Evolutionary conservation across 345 rosid genomes (phyloP), one percentile per base, ranked within the genome.

Genomic region (Hirschfeldia incana): DNA sequence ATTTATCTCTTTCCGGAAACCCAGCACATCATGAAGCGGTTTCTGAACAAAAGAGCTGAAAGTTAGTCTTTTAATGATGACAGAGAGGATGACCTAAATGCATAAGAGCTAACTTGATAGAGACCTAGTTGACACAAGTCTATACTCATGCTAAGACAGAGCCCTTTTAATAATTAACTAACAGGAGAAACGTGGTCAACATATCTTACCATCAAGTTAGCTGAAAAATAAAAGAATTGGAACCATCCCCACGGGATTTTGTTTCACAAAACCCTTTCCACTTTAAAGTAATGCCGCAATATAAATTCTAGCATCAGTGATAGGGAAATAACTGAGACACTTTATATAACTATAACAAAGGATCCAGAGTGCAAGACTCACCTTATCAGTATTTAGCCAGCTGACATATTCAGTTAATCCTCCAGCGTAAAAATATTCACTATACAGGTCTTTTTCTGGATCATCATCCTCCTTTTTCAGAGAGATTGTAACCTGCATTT

Each of bases 371-470:
- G 61, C 46, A 80, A 66, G 42, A 16, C 79, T 65, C 80, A 91
- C 98, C 97, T 94, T 94, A 65, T 92, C 98, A 53, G 81, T 76
- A 77, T 94, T 94, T 58, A 92, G 85, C 98, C 98, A 94, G 63
- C 88, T 85, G 76, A 92, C 98, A 77, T 92, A 94, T 84, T 94
- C 98, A 65, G 78, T 80, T 86, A 94, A 72, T 17, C 98, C 98
- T 53, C 98, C 98, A 17, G 93, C 92, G 68, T 81, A 94, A 81
- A 75, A 89, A 81, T 88, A 91, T 83, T 92, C 93, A 81, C 85
- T 85, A 80, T 74, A 84, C 70, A 88, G 82, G 76, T 64, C 67
- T 79, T 86, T 90, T 81, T 82, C 92, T 53, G 83, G 89, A 86
- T 89, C 87, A 39, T 36, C 81, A 77, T 79, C 91, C 69, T 89